Percentiles rank a stretch among this genome's conserved stretches.
phyloP scores from a whole-genome alignment of 192 early-diverging fungal genomes.

The Tieghemiomyces parasiticus region DNA sequence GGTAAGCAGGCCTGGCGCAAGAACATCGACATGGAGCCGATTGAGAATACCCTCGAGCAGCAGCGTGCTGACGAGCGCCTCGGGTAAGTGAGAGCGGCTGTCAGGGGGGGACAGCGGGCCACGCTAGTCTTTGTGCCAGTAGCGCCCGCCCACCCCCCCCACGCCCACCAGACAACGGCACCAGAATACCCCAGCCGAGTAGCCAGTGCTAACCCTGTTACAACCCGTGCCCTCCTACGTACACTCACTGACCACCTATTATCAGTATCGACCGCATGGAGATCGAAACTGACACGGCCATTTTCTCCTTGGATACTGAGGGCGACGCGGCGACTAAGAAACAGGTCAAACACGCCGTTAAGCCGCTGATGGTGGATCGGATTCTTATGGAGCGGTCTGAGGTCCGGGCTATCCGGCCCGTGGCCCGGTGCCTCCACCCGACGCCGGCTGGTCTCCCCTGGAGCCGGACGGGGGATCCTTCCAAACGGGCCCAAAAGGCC shows the following conservation, averaged over 20 bases:
- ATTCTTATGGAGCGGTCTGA: conserved; percentile 62
- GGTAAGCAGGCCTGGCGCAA: conserved; percentile 87
- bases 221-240: conserved; percentile 16
- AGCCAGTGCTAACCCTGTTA: conserved; percentile 18
- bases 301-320: conserved; percentile 53
- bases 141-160: not conserved
- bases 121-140: not conserved
- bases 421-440: conserved; percentile 14
- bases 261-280: conserved; percentile 3
- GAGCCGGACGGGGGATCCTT: conserved; percentile 16
- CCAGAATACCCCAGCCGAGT: conserved; percentile 13
- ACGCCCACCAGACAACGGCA: not conserved
- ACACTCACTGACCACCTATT: conserved; percentile 8
- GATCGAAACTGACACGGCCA: not conserved
- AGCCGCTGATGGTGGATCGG: conserved; percentile 62
- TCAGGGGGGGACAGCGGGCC: not conserved
- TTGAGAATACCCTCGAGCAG: conserved; percentile 61
- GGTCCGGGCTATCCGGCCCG: conserved; percentile 32
- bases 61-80: conserved; percentile 55
- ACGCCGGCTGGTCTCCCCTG: conserved; percentile 17
- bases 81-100: conserved; percentile 34
- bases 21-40: conserved; percentile 68
- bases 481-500: conserved; percentile 17
- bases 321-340: conserved; percentile 39
- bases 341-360: conserved; percentile 19